Base-by-base conservation (phyloP, 2,329 filamentous ascomycete species). In the Diaporthe capsici region DNA sequence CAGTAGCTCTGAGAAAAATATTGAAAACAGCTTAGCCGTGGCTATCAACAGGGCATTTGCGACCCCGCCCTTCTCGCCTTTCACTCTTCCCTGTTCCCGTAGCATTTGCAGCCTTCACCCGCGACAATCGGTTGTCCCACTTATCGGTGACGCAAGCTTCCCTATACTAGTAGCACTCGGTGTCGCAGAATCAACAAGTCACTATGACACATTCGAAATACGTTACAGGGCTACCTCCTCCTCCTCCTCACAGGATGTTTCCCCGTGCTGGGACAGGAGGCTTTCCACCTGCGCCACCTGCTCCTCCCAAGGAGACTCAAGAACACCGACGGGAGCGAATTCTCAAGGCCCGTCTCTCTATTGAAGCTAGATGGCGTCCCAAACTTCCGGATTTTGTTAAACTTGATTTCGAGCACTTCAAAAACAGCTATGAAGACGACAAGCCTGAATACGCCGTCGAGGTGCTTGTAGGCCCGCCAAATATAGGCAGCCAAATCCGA, bases 301-400 rank as follows among this genome's bases (percentile, higher is more conserved):
- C 8, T 44, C n/a, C 25, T 31, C 25, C 53, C 13, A 8, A 6
- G 12, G 60, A 65, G 13, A 65, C 60, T 42, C 39, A 39, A 28
- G 60, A 65, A 31, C n/a, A 65, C 28, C 60, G 60, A 12, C 39
- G 60, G 12, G 60, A 65, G 13, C 47, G 60, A 20, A 42, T 65
- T 8, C 60, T 65, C 8, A 31, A 7, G 60, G 4, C 8, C 15
- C 39, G 60, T 6, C 60, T 39, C 17, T 65, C n/a, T 20, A 65
- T 65, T 17, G 39, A 65, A 31, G 60, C 60, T 47, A 65, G n/a
- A 65, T 47, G 60, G 60, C 60, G 39, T 31, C 60, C 60, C 4
- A 65, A 65, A 28, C 10, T 65, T 1, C 60, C 60, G 5, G 39
- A 65, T 31, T 39, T 47, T 31, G n/a, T 13, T 15, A 65, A 47